Evolutionary conservation across 73 alveolate species (phyloP), one percentile per base, ranked within the genome.

Genomic region (Paramecium sonneborni): DNA sequence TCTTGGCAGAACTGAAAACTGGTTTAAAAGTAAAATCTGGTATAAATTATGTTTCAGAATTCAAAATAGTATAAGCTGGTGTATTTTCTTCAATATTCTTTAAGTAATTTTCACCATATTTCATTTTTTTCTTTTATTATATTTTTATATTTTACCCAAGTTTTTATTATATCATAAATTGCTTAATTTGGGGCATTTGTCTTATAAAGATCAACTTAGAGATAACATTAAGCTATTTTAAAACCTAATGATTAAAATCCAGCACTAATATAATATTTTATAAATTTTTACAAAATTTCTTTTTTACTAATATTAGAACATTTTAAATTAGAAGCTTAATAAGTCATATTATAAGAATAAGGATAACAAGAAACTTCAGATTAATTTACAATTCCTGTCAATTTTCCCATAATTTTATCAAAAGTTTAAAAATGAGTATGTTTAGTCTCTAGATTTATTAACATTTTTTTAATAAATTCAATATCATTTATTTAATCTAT

Each of bases 171-270:
- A 85, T 97, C 99, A 92, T 94, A 97, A 34, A 97, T 92, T 41
- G 92, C 96, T 38, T 95, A 92, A 57, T 95, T 93, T 8, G 99
- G 97, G 30, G 98, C 98, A 86, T 97, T 93, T 52, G 99, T 97
- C 90, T 97, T 97, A 91, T 92, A 97, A 18, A 94, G 92, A 85
- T 93, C 95, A 32, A 97, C 96, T 56, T 95, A 94, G 57, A 94
- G 94, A 90, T 96, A 96, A 12, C 99, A 93, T 79, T 95, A 95
- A 34, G 94, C 98, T 18, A 97, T 48, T 58, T 92, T 85, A 88
- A 92, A 94, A 37, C 97, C 97, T 74, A 96, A 85, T 62, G 96
- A 95, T 85, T 93, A 91, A 20, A 97, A 88, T 23, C 96, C 99
- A 9, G 98, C 95, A 37, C 90, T 79, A 41, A 18, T 4, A n/a